Conservation (phyloP, 108 stramenopile genomes). For the Skeletonema menzelii region DNA sequence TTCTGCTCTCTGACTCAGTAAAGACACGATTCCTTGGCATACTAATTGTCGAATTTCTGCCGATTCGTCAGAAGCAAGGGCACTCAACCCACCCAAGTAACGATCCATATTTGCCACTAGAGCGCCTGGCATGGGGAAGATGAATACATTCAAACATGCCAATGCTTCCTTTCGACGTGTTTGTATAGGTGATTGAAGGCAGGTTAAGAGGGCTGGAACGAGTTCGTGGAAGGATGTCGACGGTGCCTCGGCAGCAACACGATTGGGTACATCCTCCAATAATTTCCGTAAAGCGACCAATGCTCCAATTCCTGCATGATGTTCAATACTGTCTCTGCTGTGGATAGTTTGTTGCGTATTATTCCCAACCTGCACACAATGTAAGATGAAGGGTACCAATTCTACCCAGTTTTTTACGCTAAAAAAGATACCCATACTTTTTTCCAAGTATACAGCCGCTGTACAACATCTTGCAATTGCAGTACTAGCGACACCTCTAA, state of each 20-base stretch:
- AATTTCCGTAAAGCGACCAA: conserved; percentile 71
- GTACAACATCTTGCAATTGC: conserved; percentile 41
- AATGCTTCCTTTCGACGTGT: conserved; percentile 48
- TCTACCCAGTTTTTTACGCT: conserved; percentile 25
- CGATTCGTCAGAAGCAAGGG: conserved; percentile 65
- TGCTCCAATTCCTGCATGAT: conserved; percentile 45
- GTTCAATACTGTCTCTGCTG: background rate
- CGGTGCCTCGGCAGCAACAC: conserved; percentile 32
- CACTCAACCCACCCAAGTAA: conserved; percentile 69
- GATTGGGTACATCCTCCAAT: conserved; percentile 78
- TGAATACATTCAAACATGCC: conserved; percentile 61
- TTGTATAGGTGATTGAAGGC: conserved; percentile 38
- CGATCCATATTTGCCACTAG: conserved; percentile 80
- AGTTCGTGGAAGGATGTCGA: conserved; percentile 58
- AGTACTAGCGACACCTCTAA: conserved; percentile 37
- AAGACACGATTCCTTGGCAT: conserved; percentile 83
- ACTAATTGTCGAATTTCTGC: conserved; percentile 75
- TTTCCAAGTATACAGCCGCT: conserved; percentile 18
- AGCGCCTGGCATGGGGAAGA: conserved; percentile 62
- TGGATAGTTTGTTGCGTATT: conserved; percentile 1
- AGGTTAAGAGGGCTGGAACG: conserved; percentile 57
- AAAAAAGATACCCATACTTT: conserved; percentile 15
- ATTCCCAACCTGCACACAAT: conserved; percentile 27
- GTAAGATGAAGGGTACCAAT: conserved; percentile 34
- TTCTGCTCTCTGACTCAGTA: conserved; percentile 65